Base-by-base conservation (phyloP, 176 grass and related monocot species). In the Areca catechu region DNA sequence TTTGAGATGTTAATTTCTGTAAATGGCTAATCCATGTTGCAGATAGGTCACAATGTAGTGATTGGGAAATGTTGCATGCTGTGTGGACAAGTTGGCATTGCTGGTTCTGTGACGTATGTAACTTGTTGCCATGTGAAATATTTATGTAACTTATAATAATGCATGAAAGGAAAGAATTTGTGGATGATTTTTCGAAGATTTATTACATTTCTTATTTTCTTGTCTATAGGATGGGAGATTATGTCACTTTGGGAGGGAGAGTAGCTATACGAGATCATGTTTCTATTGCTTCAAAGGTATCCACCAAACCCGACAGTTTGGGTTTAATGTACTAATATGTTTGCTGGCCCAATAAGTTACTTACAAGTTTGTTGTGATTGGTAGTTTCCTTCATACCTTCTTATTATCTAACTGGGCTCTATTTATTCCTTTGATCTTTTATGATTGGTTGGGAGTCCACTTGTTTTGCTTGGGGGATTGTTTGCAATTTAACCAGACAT, bases 31-130 rank as follows among this genome's bases (percentile, higher is more conserved):
- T 69, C 59, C 58, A 24, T 63, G 22, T 82, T 80, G 63, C 77
- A 91, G 92, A 85, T 97, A 82, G 92, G 80, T 49, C 86, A 97
- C 68, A 97, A 97, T 67, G 92, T 91, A 56, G 61, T 88, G 0
- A 91, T 85, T 24, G 92, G 86, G 54, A 88, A 88, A 67, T 85
- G 80, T 52, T 97, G 86, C 70, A 88, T 97, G 49, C 76, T 97
- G 20, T 97, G 86, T 23, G 92, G 92, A 66, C 92, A 97, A 85
- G 86, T 74, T 53, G 92, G 92, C 49, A 85, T 97, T 62, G 92
- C 92, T 74, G 86, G 92, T 79, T 97, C 83, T 69, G 83, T 37
- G 24, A 91, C 69, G 92, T 97, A 80, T 34, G 72, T 59, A 24
- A 51, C 18, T 82, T 10, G 47, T 49, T 53, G 19, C 4, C 48